These are phyloP conservation scores for Pugionium dolabratum DNA, from an alignment of 345 rosid species.

Conservation along the genomic window DNA sequence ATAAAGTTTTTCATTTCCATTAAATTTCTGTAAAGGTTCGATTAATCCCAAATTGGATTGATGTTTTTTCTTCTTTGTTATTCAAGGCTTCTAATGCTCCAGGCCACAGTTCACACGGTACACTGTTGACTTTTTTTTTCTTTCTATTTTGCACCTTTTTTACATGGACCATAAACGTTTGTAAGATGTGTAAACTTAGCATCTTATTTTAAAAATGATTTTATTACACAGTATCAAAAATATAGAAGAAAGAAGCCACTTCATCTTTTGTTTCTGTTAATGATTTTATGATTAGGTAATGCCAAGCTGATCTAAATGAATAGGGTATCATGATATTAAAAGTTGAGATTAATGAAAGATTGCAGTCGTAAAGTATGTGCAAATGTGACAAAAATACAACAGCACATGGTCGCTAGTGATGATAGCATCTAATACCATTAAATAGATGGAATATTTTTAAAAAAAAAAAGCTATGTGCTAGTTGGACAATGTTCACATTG, in stretches of 20 bases:
- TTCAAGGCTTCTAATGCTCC: slow-evolving; percentile 31
- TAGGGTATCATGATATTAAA: too few species aligned
- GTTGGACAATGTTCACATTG: too few species aligned
- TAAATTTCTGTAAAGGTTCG: slow-evolving; percentile 10
- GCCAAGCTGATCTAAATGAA: too few species aligned
- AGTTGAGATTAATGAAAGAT: too few species aligned
- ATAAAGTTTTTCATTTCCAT: neutral
- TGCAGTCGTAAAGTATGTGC: too few species aligned
- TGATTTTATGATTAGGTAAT: too few species aligned
- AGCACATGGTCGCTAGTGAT: too few species aligned
- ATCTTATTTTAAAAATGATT: neutral
- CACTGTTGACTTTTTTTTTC: slow-evolving; percentile 2
- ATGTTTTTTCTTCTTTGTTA: slow-evolving; percentile 12
- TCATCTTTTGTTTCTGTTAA: neutral
- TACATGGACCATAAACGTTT: neutral
- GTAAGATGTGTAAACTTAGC: neutral
- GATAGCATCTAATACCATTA: neutral
- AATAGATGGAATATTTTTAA: too few species aligned
- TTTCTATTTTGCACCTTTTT: neutral
- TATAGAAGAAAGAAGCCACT: neutral
- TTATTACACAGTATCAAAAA: neutral
- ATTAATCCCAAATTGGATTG: neutral
- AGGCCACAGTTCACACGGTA: slow-evolving; percentile 21
- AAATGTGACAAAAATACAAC: too few species aligned
- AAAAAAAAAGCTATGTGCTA: too few species aligned